Conservation (phyloP, 306 rosid species). For the Quercus berberidifolia region DNA sequence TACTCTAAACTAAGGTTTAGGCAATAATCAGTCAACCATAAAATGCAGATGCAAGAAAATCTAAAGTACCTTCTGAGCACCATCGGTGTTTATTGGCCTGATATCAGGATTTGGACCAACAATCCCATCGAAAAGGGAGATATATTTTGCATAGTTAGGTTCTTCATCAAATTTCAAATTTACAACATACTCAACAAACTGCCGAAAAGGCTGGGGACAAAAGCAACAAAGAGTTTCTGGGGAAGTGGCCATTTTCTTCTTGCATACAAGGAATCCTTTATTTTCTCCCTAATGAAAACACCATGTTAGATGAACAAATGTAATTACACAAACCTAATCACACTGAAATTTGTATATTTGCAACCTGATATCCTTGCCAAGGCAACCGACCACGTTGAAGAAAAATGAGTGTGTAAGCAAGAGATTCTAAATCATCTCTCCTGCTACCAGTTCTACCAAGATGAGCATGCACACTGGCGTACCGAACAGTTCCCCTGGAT, state of each 20-base stretch:
- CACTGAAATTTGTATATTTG: background rate
- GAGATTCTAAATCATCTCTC: conserved; percentile 95
- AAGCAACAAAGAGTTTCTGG: conserved; percentile 70
- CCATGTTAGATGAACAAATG: conserved; percentile 18
- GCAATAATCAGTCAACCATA: too few species aligned
- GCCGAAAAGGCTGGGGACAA: conserved; percentile 72
- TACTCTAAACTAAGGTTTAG: conserved; percentile 1
- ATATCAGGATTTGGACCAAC: conserved; percentile 80
- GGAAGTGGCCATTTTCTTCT: conserved; percentile 84
- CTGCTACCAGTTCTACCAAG: conserved; percentile 87
- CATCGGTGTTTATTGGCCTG: conserved; percentile 84
- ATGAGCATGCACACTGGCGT: conserved; percentile 90
- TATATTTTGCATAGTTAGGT: conserved; percentile 79
- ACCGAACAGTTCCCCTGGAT: conserved; percentile 78
- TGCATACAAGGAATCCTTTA: conserved; percentile 84
- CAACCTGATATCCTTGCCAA: conserved; percentile 90
- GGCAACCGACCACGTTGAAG: conserved; percentile 90
- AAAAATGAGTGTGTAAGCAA: conserved; percentile 79
- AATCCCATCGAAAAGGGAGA: conserved; percentile 80
- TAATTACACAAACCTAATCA: background rate
- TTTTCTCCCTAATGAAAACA: conserved; percentile 70
- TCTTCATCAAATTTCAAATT: conserved; percentile 82
- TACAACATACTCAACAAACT: conserved; percentile 74
- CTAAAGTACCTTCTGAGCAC: conserved; percentile 81
- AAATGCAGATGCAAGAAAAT: background rate